Conservation (phyloP, 2,329 filamentous ascomycete species). For the Lasiodiplodia sp. region DNA sequence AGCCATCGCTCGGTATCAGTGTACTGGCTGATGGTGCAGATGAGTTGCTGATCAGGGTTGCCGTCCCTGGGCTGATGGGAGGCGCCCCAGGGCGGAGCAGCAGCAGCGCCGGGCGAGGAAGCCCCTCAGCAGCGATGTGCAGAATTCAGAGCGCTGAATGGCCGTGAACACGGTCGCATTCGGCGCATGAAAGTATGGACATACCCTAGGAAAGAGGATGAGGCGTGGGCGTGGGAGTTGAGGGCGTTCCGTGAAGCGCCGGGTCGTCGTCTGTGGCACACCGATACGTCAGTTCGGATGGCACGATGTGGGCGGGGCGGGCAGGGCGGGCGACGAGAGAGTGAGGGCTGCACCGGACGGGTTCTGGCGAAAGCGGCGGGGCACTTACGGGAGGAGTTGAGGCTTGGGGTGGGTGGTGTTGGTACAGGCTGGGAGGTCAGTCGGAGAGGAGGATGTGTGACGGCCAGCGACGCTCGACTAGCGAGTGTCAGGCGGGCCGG, state of each 20-base stretch:
- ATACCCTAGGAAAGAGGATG: slow-evolving; percentile 41
- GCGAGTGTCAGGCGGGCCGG: slow-evolving; percentile 30
- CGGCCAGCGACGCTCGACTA: slow-evolving; percentile 29
- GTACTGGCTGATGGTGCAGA: slow-evolving; percentile 21
- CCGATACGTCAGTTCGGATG: slow-evolving; percentile 29
- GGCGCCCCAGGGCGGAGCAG: slow-evolving; percentile 41
- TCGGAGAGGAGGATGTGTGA: slow-evolving; percentile 31
- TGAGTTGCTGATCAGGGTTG: slow-evolving; percentile 31
- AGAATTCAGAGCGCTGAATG: slow-evolving; percentile 31
- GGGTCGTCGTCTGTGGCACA: slow-evolving; percentile 39
- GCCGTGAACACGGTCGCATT: slow-evolving; percentile 43
- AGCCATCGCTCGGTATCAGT: background rate
- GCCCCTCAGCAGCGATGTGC: slow-evolving; percentile 33
- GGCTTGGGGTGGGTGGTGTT: slow-evolving; percentile 19
- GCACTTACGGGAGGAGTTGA: slow-evolving; percentile 9
- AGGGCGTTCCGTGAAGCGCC: slow-evolving; percentile 47
- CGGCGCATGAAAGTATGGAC: slow-evolving; percentile 39
- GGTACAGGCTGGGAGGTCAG: slow-evolving; percentile 30
- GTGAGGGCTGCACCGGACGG: background rate
- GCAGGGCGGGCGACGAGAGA: background rate
- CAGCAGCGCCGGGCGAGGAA: slow-evolving; percentile 33
- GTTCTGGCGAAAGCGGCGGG: slow-evolving; percentile 16
- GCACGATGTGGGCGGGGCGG: slow-evolving; percentile 19
- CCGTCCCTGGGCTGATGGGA: slow-evolving; percentile 41
- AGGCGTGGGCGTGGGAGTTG: slow-evolving; percentile 40